Percentiles rank a stretch among this genome's conserved stretches.
Conservation (phyloP, 495 filamentous ascomycete species). For the Rhypophila decipiens region DNA sequence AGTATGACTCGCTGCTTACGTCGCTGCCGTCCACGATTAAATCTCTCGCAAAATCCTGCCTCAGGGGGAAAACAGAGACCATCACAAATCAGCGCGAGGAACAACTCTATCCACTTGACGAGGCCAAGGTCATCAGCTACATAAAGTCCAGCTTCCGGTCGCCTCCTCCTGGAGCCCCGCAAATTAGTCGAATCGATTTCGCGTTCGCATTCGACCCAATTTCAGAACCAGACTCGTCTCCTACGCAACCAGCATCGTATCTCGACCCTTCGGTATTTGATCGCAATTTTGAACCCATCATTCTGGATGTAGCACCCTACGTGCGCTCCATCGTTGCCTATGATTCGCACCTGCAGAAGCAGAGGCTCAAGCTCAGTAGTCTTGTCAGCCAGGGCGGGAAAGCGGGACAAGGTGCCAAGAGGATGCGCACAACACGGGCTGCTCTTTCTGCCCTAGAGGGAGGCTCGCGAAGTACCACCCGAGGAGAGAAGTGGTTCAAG, state of each 20-base stretch:
- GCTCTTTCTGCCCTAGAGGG: conserved; percentile 81
- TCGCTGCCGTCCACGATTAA: conserved; percentile 26
- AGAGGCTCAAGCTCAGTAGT: conserved; percentile 56
- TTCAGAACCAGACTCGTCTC: conserved; percentile 35
- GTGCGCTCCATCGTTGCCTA: conserved; percentile 72
- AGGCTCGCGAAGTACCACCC: conserved; percentile 60
- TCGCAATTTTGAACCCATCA: conserved; percentile 53
- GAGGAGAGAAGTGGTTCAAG: conserved; percentile 77
- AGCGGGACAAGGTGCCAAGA: conserved; percentile 48
- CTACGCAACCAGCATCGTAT: conserved; percentile 25
- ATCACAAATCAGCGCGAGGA: background rate
- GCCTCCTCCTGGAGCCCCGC: conserved; percentile 9
- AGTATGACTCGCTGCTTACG: conserved; percentile 17
- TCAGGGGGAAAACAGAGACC: conserved; percentile 13
- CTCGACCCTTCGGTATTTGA: conserved; percentile 64
- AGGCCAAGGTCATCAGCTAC: conserved; percentile 18
- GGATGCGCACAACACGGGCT: conserved; percentile 67
- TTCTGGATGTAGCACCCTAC: conserved; percentile 76
- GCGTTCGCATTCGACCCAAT: conserved; percentile 53
- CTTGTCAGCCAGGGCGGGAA: conserved; percentile 50
- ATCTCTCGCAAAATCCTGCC: conserved; percentile 26
- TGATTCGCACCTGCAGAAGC: conserved; percentile 62
- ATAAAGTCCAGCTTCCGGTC: conserved; percentile 23
- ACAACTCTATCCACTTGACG: conserved; percentile 18
- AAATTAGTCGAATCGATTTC: conserved; percentile 35